phyloP scores from a whole-genome alignment of 1,139 yeast genomes.

The Saccharomyces hybrid region DNA sequence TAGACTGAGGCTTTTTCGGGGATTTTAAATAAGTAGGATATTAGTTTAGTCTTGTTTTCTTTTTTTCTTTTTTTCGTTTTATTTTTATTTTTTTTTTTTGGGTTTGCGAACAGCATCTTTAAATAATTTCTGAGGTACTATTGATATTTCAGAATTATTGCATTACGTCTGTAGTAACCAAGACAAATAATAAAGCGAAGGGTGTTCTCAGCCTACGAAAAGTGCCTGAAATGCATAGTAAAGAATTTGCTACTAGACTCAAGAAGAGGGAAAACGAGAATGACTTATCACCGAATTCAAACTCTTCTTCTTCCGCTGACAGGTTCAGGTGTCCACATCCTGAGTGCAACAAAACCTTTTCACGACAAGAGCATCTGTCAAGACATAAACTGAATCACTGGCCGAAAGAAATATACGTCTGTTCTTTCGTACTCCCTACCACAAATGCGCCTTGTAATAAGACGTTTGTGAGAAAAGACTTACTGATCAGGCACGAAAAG shows the following conservation, averaged over 20 bases:
- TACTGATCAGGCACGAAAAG: constrained; percentile 44
- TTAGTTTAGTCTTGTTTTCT: neutral
- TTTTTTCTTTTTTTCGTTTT: neutral
- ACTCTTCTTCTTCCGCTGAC: constrained; percentile 1
- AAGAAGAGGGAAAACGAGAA: neutral
- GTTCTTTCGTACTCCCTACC: constrained; percentile 35
- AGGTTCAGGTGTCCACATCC: constrained; percentile 35
- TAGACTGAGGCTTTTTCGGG: neutral
- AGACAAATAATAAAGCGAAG: neutral
- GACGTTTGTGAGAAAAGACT: constrained; percentile 55
- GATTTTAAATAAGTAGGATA: neutral
- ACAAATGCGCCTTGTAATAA: constrained; percentile 39
- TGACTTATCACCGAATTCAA: neutral
- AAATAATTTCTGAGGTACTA: neutral
- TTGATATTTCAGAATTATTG: neutral
- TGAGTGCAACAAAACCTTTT: constrained; percentile 36
- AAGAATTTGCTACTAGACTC: neutral
- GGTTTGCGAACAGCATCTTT: neutral
- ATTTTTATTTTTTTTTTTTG: neutral
- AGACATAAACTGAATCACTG: constrained; percentile 37
- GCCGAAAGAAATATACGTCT: constrained; percentile 40
- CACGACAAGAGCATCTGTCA: constrained; percentile 35
- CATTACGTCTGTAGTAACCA: neutral
- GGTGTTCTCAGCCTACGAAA: neutral
- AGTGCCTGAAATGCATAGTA: neutral